Evolutionary conservation across 1,139 yeast species (phyloP).

Genomic region (Saccharomycopsis hybrid): DNA sequence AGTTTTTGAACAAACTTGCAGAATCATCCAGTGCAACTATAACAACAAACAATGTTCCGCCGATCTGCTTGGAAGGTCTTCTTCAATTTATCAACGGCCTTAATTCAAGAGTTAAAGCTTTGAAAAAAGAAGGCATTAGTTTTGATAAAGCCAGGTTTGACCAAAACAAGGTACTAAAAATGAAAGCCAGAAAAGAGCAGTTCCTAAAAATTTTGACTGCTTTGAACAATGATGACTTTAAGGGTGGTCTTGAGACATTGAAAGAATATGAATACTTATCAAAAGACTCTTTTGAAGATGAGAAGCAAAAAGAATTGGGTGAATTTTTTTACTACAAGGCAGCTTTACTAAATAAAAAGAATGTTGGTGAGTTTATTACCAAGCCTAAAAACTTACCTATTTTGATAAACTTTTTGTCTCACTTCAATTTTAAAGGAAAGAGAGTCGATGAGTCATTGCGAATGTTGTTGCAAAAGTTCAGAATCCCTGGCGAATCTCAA

Average conservation of each 20-base stretch:
- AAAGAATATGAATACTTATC: conserved; percentile 9
- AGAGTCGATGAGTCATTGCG: conserved; percentile 93
- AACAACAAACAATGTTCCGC: conserved; percentile 87
- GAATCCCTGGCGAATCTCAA: conserved; percentile 96
- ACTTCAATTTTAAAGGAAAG: conserved; percentile 68
- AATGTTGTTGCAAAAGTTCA: conserved; percentile 69
- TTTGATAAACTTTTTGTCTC: conserved; percentile 55
- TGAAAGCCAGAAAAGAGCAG: conserved; percentile 17
- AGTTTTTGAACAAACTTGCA: conserved; percentile 67
- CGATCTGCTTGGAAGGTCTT: conserved; percentile 85
- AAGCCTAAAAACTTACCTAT: conserved; percentile 62
- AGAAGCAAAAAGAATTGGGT: conserved; percentile 48
- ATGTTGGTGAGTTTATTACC: conserved; percentile 80
- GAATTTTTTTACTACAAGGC: conserved; percentile 71
- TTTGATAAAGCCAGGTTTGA: conserved; percentile 10
- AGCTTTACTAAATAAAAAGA: conserved; percentile 76
- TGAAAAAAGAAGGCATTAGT: conserved; percentile 7
- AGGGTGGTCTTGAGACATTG: conserved; percentile 12
- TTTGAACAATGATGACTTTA: conserved; percentile 15
- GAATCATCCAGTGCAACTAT: conserved; percentile 71
- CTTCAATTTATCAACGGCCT: conserved; percentile 66
- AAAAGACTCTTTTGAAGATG: conserved; percentile 1
- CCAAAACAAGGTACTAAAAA: conserved; percentile 11
- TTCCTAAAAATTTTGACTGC: conserved; percentile 15
- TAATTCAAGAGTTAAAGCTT: conserved; percentile 26